Evolutionary conservation across 2,329 filamentous ascomycete genomes (phyloP).

Genomic region (Allantophomopsis lycopodina): DNA sequence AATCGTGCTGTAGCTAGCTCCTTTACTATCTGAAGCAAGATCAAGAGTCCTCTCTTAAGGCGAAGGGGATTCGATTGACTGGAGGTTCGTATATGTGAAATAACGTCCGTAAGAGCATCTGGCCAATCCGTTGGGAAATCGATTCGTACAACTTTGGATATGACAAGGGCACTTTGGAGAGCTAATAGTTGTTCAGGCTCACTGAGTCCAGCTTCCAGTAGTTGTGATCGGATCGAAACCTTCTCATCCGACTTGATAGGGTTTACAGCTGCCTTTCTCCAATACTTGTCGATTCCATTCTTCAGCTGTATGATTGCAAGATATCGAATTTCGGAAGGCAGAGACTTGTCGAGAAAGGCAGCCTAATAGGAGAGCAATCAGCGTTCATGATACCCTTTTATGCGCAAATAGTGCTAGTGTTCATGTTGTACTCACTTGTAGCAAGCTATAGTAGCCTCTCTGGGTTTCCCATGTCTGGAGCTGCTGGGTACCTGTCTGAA

Average conservation of each 20-base stretch:
- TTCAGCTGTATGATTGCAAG: slow-evolving; percentile 90
- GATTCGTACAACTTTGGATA: slow-evolving; percentile 77
- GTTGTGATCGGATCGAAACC: slow-evolving; percentile 54
- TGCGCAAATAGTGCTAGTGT: no score
- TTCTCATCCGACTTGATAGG: slow-evolving; percentile 67
- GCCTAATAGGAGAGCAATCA: slow-evolving; percentile 31
- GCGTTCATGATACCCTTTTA: no score
- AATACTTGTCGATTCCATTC: slow-evolving; percentile 91
- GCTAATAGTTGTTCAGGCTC: slow-evolving; percentile 67
- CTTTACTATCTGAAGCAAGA: slow-evolving; percentile 79
- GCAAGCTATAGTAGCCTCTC: slow-evolving; percentile 48
- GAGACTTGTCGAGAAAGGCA: slow-evolving; percentile 66
- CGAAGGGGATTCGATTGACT: slow-evolving; percentile 46
- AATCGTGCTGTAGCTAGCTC: slow-evolving; percentile 75
- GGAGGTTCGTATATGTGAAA: slow-evolving; percentile 47
- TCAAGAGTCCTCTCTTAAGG: slow-evolving; percentile 58
- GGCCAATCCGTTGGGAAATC: slow-evolving; percentile 86
- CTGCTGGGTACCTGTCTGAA: slow-evolving; percentile 54
- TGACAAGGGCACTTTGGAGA: slow-evolving; percentile 75
- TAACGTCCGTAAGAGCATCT: slow-evolving; percentile 43
- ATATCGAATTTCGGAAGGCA: slow-evolving; percentile 69
- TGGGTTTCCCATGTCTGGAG: slow-evolving; percentile 58
- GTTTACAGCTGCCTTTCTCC: slow-evolving; percentile 53
- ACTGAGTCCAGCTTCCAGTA: slow-evolving; percentile 64
- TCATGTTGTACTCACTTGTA: slow-evolving; percentile 38